phyloP scores from a whole-genome alignment of 169 alveolate species.

The Besnoitia besnoiti region DNA sequence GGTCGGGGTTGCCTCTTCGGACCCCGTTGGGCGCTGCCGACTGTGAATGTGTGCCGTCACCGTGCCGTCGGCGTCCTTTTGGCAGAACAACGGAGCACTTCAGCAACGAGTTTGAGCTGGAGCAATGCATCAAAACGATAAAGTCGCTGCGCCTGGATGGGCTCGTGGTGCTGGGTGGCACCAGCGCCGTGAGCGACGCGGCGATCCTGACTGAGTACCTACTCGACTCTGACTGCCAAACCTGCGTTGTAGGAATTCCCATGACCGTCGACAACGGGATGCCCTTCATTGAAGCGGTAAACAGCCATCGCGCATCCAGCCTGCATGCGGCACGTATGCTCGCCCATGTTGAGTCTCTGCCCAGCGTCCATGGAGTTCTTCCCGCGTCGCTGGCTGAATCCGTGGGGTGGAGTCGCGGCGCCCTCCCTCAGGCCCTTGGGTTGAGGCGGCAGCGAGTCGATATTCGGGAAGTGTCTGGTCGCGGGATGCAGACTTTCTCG shows the following conservation, averaged over 20 bases:
- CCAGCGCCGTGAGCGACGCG: slow-evolving; percentile 85
- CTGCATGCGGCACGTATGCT: too few relatives aligned
- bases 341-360: too few relatives aligned
- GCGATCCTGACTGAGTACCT: slow-evolving; percentile 80
- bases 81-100: slow-evolving; percentile 43
- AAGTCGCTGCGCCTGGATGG: slow-evolving; percentile 78
- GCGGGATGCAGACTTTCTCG: too few relatives aligned
- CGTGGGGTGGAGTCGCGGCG: too few relatives aligned
- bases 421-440: too few relatives aligned
- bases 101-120: slow-evolving; percentile 15
- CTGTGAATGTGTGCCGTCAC: neutral
- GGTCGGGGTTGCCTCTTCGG: neutral
- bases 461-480: too few relatives aligned
- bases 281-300: slow-evolving; percentile 79
- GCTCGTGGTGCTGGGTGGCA: slow-evolving; percentile 87
- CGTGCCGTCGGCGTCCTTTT: neutral
- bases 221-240: slow-evolving; percentile 70
- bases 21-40: neutral
- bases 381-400: too few relatives aligned
- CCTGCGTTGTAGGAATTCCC: slow-evolving; percentile 78
- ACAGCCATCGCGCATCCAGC: slow-evolving; percentile 13
- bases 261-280: slow-evolving; percentile 52
- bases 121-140: slow-evolving; percentile 63
- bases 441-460: too few relatives aligned
- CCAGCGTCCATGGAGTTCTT: too few relatives aligned